phyloP scores from a whole-genome alignment of 371 early-diverging fungal genomes.

The Mucor racemosus region DNA sequence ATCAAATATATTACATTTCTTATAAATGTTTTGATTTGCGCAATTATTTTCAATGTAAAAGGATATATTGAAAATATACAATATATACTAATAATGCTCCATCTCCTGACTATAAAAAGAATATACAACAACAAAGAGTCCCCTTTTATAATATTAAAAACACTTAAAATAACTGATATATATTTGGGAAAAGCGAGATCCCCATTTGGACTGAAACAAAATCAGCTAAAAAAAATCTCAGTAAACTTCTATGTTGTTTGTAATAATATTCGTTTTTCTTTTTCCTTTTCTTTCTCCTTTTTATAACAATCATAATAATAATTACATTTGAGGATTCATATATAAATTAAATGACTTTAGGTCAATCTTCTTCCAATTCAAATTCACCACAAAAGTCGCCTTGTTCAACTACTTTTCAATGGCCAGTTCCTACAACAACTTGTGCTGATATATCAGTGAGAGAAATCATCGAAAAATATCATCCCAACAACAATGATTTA shows the following conservation, averaged over 20 bases:
- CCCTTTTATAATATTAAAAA: background rate
- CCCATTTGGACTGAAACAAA: constrained; percentile 8
- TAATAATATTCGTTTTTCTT: background rate
- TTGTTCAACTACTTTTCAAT: constrained; percentile 29
- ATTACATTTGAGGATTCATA: background rate
- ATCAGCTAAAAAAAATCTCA: constrained; percentile 1
- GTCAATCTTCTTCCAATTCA: constrained; percentile 16
- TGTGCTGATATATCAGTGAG: constrained; percentile 40
- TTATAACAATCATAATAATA: background rate
- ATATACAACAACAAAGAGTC: background rate
- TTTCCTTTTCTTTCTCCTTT: constrained; percentile 2
- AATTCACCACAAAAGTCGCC: constrained; percentile 18
- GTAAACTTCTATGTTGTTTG: background rate
- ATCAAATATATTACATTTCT: background rate
- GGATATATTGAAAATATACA: background rate
- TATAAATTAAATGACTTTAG: constrained; percentile 7
- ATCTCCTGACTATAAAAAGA: no score
- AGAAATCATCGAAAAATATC: constrained; percentile 49
- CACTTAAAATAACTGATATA: background rate
- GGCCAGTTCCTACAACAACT: constrained; percentile 29
- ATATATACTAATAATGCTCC: no score
- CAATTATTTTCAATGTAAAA: background rate
- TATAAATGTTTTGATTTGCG: background rate
- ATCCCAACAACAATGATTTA: constrained; percentile 44
- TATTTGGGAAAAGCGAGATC: background rate